These are phyloP conservation scores for Populus deltoides DNA, from an alignment of 345 rosid genomes.

Conservation along the genomic window DNA sequence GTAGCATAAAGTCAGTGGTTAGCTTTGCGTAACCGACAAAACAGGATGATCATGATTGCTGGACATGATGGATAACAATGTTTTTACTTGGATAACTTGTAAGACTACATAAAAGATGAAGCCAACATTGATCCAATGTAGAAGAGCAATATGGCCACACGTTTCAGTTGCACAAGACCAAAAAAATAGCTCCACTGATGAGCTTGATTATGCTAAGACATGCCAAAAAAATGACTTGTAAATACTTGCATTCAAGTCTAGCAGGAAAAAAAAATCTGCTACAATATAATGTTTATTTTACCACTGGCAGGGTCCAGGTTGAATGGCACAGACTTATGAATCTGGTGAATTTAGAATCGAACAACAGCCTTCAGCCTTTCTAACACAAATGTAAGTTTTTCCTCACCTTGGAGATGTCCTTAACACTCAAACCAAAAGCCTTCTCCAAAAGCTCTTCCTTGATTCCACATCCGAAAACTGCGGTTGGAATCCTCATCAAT, in stretches of 20 bases:
- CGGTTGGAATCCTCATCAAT: constrained; percentile 50
- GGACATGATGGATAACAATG: no score
- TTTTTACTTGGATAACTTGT: no score
- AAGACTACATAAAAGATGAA: no score
- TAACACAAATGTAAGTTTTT: constrained; percentile 37
- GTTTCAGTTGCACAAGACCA: no score
- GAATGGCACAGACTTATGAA: neutral
- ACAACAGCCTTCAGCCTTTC: neutral
- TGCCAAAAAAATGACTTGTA: neutral
- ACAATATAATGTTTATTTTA: neutral
- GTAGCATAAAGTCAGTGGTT: neutral
- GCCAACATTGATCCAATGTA: no score
- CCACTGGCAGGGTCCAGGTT: neutral
- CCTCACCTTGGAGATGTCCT: constrained; percentile 57
- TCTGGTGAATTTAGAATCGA: neutral
- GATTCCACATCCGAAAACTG: constrained; percentile 76
- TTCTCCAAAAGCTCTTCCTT: constrained; percentile 59
- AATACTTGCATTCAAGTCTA: neutral
- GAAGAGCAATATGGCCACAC: no score
- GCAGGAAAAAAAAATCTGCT: neutral
- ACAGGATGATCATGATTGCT: neutral
- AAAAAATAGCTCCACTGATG: neutral
- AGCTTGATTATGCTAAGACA: neutral
- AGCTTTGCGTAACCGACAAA: neutral
- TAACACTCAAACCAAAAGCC: constrained; percentile 63